A percentile compares a stretch with the other conserved stretches of the same genome.
phyloP scores from a whole-genome alignment of 2,329 filamentous ascomycete genomes.

The Penicillium sp. region DNA sequence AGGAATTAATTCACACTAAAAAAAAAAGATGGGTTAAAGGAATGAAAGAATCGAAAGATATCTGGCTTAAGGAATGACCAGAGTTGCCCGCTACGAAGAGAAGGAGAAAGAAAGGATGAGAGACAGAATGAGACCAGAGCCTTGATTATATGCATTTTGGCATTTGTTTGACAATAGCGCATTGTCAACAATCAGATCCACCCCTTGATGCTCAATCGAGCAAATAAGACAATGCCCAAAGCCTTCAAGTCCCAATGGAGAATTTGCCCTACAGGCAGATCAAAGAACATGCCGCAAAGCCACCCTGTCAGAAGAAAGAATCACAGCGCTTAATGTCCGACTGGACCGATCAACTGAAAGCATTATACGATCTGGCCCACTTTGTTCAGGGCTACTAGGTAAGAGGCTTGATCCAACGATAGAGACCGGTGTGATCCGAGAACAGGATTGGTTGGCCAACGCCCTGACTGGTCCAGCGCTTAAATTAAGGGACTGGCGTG shows the following conservation, averaged over 20 bases:
- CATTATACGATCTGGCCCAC: neutral
- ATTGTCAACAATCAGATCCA: neutral
- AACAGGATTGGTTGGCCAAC: slow-evolving; percentile 3
- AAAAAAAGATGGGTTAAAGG: neutral
- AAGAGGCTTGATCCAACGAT: neutral
- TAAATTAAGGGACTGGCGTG: slow-evolving; percentile 2
- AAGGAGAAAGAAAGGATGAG: neutral
- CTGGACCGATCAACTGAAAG: neutral
- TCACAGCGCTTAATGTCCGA: slow-evolving; percentile 1
- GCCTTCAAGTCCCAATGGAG: neutral
- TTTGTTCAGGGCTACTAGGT: neutral
- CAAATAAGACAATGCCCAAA: neutral
- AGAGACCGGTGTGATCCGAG: neutral
- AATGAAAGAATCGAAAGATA: neutral
- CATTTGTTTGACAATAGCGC: neutral
- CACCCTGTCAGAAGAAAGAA: slow-evolving; percentile 9
- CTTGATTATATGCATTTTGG: neutral
- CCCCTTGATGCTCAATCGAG: neutral
- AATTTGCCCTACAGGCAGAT: neutral
- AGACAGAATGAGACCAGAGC: neutral
- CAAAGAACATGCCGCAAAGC: slow-evolving; percentile 8
- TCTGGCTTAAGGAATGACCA: slow-evolving; percentile 1
- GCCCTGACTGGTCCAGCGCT: slow-evolving; percentile 3
- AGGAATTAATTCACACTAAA: slow-evolving; percentile 2
- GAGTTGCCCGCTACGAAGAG: neutral